phyloP scores from a whole-genome alignment of 192 early-diverging fungal genomes.

The Linnemannia hyalina region DNA sequence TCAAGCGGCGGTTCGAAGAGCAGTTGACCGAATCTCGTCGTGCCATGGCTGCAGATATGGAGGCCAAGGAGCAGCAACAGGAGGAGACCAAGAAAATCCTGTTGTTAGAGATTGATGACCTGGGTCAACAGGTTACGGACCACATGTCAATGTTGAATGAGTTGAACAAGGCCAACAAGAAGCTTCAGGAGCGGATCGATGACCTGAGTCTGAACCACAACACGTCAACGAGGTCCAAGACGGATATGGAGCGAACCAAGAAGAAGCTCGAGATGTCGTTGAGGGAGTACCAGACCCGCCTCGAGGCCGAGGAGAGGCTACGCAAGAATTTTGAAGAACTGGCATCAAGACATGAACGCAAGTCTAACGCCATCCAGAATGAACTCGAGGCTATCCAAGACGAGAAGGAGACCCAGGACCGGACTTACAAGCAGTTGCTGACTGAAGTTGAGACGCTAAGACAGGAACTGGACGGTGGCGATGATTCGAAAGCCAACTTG shows the following conservation, averaged over 20 bases:
- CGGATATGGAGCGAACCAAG: constrained; percentile 66
- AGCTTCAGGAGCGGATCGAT: constrained; percentile 70
- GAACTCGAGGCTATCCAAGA: constrained; percentile 61
- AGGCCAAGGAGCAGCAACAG: constrained; percentile 76
- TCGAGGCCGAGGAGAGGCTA: constrained; percentile 36
- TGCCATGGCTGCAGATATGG: constrained; percentile 70
- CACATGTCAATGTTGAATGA: constrained; percentile 57
- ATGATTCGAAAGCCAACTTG: constrained; percentile 58
- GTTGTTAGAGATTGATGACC: constrained; percentile 65
- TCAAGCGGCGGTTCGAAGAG: constrained; percentile 74
- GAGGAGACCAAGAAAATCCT: constrained; percentile 82
- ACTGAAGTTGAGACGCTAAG: constrained; percentile 69
- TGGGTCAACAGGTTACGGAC: constrained; percentile 71
- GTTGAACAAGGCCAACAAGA: constrained; percentile 66
- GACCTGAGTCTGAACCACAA: constrained; percentile 67
- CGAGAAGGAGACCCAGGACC: constrained; percentile 78
- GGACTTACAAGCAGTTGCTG: constrained; percentile 67
- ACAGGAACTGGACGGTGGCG: constrained; percentile 74
- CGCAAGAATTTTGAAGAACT: constrained; percentile 55
- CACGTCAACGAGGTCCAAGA: constrained; percentile 64
- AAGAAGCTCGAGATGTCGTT: constrained; percentile 51
- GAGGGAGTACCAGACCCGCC: constrained; percentile 44
- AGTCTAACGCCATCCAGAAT: constrained; percentile 47
- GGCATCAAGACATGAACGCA: constrained; percentile 41
- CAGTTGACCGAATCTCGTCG: constrained; percentile 79